phyloP scores from a whole-genome alignment of 352 stramenopile species.

The Blastocystis sp. region DNA sequence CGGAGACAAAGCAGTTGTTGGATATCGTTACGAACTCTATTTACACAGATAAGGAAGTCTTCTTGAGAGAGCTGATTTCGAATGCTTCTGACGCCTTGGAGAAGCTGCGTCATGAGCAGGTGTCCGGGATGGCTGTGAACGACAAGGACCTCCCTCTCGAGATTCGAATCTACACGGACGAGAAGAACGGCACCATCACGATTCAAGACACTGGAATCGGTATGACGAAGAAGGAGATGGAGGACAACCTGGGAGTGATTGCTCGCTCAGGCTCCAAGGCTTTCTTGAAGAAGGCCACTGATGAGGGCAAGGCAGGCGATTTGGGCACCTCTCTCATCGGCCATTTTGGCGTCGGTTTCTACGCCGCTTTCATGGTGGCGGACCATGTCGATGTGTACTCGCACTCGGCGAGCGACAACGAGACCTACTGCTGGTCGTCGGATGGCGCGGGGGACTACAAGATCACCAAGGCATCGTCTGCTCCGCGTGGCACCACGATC shows the following conservation, averaged over 20 bases:
- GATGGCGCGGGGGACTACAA: constrained; percentile 75
- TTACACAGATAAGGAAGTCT: constrained; percentile 99
- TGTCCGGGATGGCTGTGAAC: constrained; percentile 69
- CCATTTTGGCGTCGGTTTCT: constrained; percentile 99
- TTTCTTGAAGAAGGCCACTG: constrained; percentile 86
- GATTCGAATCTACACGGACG: constrained; percentile 91
- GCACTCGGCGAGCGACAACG: constrained; percentile 63
- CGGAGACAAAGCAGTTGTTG: constrained; percentile 86
- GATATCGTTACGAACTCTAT: constrained; percentile 98
- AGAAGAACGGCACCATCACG: constrained; percentile 86
- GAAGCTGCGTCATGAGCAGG: constrained; percentile 90
- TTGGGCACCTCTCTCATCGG: constrained; percentile 77
- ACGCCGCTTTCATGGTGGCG: constrained; percentile 97
- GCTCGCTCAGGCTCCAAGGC: constrained; percentile 90
- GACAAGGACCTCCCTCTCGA: constrained; percentile 82
- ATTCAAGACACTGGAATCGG: constrained; percentile 95
- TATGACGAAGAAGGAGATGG: constrained; percentile 92
- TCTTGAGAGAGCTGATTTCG: constrained; percentile 94
- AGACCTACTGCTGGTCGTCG: constrained; percentile 72
- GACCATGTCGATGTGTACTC: constrained; percentile 86
- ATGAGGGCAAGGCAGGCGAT: constrained; percentile 68
- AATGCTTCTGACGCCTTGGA: constrained; percentile 97
- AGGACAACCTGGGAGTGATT: constrained; percentile 96
- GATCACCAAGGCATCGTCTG: constrained; percentile 71
- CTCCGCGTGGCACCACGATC: constrained; percentile 86